Percentiles rank a stretch among this genome's conserved stretches.
These are phyloP conservation scores for Verticillium nonalfalfae DNA, from an alignment of 2,329 filamentous ascomycete species.

Conservation along the genomic window DNA sequence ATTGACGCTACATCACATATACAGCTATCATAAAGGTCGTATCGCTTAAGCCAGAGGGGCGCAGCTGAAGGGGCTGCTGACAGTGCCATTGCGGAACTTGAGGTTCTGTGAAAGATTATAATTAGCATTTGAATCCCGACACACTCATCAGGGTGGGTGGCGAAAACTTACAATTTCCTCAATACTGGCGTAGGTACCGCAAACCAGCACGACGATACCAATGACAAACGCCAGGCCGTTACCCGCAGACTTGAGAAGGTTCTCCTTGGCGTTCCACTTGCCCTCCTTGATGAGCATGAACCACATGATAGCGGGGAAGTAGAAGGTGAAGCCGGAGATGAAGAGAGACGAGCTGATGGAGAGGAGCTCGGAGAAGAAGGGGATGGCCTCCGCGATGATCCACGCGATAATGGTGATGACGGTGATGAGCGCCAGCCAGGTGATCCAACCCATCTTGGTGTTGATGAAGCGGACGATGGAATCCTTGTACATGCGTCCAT, in stretches of 20 bases:
- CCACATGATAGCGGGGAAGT: slow-evolving; percentile 35
- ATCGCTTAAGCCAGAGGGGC: slow-evolving; percentile 5
- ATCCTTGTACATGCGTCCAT: slow-evolving; percentile 36
- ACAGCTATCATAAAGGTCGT: neutral
- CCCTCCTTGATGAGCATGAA: slow-evolving; percentile 30
- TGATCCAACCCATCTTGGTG: slow-evolving; percentile 38
- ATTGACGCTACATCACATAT: neutral
- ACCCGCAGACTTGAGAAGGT: slow-evolving; percentile 17
- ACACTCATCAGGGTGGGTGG: too few relatives aligned
- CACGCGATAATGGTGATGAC: slow-evolving; percentile 58
- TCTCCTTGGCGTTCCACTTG: slow-evolving; percentile 20
- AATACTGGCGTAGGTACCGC: slow-evolving; percentile 23
- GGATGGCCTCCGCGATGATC: slow-evolving; percentile 67
- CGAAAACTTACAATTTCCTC: slow-evolving; percentile 10
- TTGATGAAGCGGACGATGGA: slow-evolving; percentile 39
- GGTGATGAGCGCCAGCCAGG: slow-evolving; percentile 54
- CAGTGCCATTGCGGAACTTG: slow-evolving; percentile 10
- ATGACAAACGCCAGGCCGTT: slow-evolving; percentile 21
- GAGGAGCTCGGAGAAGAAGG: slow-evolving; percentile 66
- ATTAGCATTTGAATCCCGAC: neutral
- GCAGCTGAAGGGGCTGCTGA: slow-evolving; percentile 11
- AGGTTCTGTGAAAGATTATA: neutral
- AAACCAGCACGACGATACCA: slow-evolving; percentile 22
- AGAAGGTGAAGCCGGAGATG: slow-evolving; percentile 34
- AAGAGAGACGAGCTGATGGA: slow-evolving; percentile 44